Evolutionary conservation across 129 eudicot species (phyloP).

Genomic region (Chrysanthemum seticuspe): DNA sequence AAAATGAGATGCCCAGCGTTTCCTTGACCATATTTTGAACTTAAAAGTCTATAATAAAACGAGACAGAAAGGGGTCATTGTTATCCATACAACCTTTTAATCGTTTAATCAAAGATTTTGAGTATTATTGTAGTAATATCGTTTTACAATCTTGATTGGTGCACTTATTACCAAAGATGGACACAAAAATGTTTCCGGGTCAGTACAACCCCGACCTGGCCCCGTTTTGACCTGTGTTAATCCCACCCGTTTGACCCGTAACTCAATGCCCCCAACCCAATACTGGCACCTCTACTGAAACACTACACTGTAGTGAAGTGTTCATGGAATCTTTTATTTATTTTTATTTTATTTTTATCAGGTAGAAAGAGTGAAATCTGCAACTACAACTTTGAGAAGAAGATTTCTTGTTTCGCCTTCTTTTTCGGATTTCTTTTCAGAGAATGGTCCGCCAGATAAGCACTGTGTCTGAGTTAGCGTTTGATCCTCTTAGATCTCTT

Average conservation of each 20-base stretch:
- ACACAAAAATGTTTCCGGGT: neutral
- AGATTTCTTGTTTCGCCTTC: constrained; percentile 75
- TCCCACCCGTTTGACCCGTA: too few species aligned
- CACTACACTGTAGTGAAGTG: constrained; percentile 9
- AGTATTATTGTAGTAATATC: neutral
- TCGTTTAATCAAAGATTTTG: neutral
- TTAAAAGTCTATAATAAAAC: neutral
- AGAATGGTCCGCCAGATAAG: constrained; percentile 66
- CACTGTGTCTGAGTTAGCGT: too few species aligned
- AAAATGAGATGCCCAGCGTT: neutral
- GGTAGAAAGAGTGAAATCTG: constrained; percentile 85
- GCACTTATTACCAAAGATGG: neutral
- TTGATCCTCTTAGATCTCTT: too few species aligned
- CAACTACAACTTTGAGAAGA: constrained; percentile 66
- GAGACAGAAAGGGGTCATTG: neutral
- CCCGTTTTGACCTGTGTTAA: constrained; percentile 1
- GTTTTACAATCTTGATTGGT: neutral
- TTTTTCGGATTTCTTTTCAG: constrained; percentile 73
- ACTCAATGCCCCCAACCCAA: neutral
- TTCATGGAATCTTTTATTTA: constrained; percentile 16
- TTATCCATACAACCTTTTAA: constrained; percentile 2
- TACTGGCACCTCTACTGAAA: neutral
- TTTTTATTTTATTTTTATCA: too few species aligned
- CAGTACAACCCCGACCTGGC: neutral
- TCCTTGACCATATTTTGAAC: neutral